Evolutionary conservation across 768 basidiomycete genomes (phyloP).

Genomic region (Pulveroboletus sp.): DNA sequence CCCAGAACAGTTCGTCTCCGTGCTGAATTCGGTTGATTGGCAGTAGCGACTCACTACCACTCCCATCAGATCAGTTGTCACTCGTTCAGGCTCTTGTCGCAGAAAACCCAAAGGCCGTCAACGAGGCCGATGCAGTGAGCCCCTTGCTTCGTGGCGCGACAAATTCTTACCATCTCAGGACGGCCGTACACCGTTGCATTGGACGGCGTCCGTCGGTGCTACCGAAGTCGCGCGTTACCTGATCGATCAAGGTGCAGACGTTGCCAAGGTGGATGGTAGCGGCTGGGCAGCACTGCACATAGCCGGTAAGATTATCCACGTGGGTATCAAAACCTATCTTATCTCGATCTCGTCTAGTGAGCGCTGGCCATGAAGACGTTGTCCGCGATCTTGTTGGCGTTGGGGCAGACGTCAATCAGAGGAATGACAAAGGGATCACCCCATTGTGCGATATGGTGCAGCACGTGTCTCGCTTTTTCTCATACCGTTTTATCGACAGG

Average conservation of each 20-base stretch:
- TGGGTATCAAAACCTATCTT: neutral
- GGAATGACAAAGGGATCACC: constrained; percentile 80
- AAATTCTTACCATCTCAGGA: constrained; percentile 44
- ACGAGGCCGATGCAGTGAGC: constrained; percentile 61
- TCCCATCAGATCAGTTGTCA: constrained; percentile 57
- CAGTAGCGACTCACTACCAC: neutral
- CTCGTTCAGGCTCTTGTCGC: constrained; percentile 64
- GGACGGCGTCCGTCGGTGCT: constrained; percentile 76
- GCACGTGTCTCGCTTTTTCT: neutral
- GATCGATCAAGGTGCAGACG: constrained; percentile 66
- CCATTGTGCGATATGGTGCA: constrained; percentile 57
- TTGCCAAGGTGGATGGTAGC: constrained; percentile 58
- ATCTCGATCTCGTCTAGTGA: constrained; percentile 45
- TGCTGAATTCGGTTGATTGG: neutral
- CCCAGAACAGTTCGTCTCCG: constrained; percentile 54
- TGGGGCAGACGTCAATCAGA: constrained; percentile 78
- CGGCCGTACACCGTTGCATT: constrained; percentile 79
- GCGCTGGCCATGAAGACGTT: constrained; percentile 75
- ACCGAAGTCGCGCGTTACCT: constrained; percentile 66
- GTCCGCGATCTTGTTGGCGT: constrained; percentile 77
- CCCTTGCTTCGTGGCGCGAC: neutral
- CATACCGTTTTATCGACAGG: constrained; percentile 37
- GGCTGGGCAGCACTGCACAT: constrained; percentile 84
- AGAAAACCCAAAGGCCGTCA: constrained; percentile 60
- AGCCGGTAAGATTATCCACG: constrained; percentile 46